Base-by-base conservation (phyloP, 768 basidiomycete species). In the Amyloporia xantha region DNA sequence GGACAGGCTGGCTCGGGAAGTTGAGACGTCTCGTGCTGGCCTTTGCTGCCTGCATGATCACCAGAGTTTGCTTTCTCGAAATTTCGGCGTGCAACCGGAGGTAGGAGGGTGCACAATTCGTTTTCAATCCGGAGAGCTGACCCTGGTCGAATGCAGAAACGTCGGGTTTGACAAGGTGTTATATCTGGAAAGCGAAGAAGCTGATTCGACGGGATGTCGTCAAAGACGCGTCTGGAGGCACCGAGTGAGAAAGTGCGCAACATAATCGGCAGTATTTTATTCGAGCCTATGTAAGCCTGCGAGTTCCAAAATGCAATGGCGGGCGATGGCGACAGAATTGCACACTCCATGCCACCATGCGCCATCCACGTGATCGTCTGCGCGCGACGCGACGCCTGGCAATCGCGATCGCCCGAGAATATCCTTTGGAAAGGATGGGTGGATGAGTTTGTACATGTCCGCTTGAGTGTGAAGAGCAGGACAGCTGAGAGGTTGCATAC, bases 261-360 rank as follows among this genome's bases (percentile, higher is more conserved):
- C 30, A 33, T 33, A 33, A 33, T 33, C 30, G 30, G 30, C 30
- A 7, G 30, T 33, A 33, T 33, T 33, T 33, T 33, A 33, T 33
- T 33, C 30, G 30, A 33, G 30, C n/a, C n/a, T 33, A 15, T 15
- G 30, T 33, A 15, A 33, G 30, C 30, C n/a, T 33, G 9, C 30
- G 30, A 7, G 30, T 33, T 33, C 30, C 30, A 33, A 21, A 19
- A 19, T 17, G 38, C 38, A 19, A 2, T 52, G 28, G 39, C 43
- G 13, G 26, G 13, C 53, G 56, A 57, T 57, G 41, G 56, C 56
- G 56, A 50, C 53, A 57, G 42, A 48, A 54, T 57, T 51, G 52
- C 52, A 57, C 44, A 54, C 48, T 52, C 46, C 33, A 51, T 54
- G 38, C 15, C 40, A 4, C 28, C 11, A 24, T 36, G 38, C 30